These are phyloP conservation scores for Rhynchospora pubera DNA, from an alignment of 176 grass and related monocot species.

Conservation along the genomic window DNA sequence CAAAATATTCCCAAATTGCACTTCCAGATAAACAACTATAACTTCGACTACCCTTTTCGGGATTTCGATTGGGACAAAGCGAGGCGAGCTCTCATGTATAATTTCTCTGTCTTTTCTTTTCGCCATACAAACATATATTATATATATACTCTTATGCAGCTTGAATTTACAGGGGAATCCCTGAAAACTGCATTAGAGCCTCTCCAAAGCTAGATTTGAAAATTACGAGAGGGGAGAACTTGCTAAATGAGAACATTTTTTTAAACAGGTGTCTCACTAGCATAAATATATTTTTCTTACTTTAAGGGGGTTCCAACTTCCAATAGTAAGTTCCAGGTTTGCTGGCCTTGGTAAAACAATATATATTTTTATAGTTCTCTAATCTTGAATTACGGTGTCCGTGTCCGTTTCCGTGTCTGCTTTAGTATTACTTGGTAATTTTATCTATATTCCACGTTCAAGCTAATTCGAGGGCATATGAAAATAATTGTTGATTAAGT, in stretches of 20 bases:
- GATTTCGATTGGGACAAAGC: constrained; percentile 10
- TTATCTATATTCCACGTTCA: background rate
- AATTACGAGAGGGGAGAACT: constrained; percentile 5
- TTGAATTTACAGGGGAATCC: constrained; percentile 26
- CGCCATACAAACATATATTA: background rate
- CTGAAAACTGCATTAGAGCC: constrained; percentile 16
- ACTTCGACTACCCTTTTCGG: background rate
- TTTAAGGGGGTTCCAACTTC: background rate
- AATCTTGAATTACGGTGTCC: background rate
- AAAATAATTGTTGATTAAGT: too few species aligned
- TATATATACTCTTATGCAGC: constrained; percentile 16
- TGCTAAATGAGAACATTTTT: constrained; percentile 20
- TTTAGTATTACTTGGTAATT: background rate
- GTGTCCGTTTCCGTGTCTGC: too few species aligned
- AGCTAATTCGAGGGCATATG: background rate
- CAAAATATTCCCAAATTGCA: constrained; percentile 11
- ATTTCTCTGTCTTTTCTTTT: background rate
- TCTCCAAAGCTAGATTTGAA: constrained; percentile 16
- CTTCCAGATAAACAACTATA: background rate
- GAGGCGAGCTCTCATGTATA: constrained; percentile 3
- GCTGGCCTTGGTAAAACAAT: background rate
- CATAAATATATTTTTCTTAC: constrained; percentile 3
- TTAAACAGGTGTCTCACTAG: constrained; percentile 18
- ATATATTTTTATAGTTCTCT: background rate
- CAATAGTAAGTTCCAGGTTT: background rate